phyloP scores from a whole-genome alignment of 768 basidiomycete genomes.

The Peribolospora baueri region DNA sequence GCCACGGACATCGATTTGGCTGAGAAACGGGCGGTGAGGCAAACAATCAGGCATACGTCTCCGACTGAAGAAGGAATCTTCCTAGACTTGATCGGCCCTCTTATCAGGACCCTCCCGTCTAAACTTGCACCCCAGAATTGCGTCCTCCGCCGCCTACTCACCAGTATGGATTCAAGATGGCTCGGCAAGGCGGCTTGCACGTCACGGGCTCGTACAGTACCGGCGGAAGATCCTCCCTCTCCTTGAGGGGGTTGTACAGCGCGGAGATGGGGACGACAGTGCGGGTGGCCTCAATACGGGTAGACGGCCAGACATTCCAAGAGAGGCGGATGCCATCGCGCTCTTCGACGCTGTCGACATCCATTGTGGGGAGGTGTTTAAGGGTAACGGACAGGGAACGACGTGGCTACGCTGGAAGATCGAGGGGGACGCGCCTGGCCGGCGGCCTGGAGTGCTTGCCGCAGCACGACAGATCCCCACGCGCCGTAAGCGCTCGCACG shows the following conservation, averaged over 20 bases:
- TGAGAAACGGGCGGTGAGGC: not conserved
- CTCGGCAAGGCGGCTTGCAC: slow-evolving; percentile 92
- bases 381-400: not conserved
- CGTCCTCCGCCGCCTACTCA: slow-evolving; percentile 20
- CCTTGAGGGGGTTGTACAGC: slow-evolving; percentile 82
- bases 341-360: slow-evolving; percentile 94
- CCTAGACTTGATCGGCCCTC: too few species aligned
- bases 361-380: slow-evolving; percentile 18
- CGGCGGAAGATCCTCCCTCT: slow-evolving; percentile 77
- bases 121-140: not conserved
- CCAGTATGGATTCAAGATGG: slow-evolving; percentile 95
- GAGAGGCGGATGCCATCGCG: slow-evolving; percentile 85
- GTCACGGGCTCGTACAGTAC: slow-evolving; percentile 96
- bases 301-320: slow-evolving; percentile 98
- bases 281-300: slow-evolving; percentile 88
- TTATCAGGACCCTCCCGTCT: too few species aligned
- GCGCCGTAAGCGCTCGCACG: too few species aligned
- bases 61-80: too few species aligned
- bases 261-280: slow-evolving; percentile 98
- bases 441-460: too few species aligned
- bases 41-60: too few species aligned
- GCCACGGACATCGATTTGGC: slow-evolving; percentile 93
- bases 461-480: too few species aligned
- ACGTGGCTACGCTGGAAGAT: too few species aligned
- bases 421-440: too few species aligned